Conservation (phyloP, 805 yeast genomes). For the Diddensiella transvaalensis region DNA sequence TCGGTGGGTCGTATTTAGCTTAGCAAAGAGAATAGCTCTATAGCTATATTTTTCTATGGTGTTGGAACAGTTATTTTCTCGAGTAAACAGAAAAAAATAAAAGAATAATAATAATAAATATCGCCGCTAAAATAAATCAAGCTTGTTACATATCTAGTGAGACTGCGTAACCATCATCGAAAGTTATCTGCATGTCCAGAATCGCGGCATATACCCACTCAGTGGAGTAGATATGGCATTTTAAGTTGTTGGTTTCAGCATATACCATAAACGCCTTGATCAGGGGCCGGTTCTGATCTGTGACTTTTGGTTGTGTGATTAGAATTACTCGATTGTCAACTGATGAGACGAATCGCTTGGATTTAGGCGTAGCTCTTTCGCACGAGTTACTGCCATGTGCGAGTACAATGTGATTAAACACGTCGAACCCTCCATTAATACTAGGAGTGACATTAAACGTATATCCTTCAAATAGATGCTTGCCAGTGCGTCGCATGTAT, state of each 20-base stretch:
- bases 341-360: slow-evolving; percentile 8
- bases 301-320: slow-evolving; percentile 5
- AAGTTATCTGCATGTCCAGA: slow-evolving; percentile 10
- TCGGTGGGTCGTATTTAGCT: no score
- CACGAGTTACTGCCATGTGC: slow-evolving; percentile 53
- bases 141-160: background rate
- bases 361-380: slow-evolving; percentile 22
- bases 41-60: no score
- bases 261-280: slow-evolving; percentile 3
- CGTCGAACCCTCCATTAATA: slow-evolving; percentile 57
- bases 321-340: slow-evolving; percentile 6
- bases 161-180: background rate
- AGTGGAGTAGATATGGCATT: slow-evolving; percentile 9
- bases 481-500: slow-evolving; percentile 10
- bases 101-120: no score
- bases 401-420: slow-evolving; percentile 52
- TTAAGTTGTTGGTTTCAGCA: background rate
- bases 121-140: slow-evolving; percentile 8
- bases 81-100: background rate
- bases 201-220: slow-evolving; percentile 19
- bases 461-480: slow-evolving; percentile 44
- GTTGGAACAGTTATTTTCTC: background rate
- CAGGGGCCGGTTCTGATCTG: background rate
- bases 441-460: slow-evolving; percentile 53
- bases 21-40: no score